Base-by-base conservation (phyloP, 129 eudicot genomes). In the Chrysanthemum makinoi region DNA sequence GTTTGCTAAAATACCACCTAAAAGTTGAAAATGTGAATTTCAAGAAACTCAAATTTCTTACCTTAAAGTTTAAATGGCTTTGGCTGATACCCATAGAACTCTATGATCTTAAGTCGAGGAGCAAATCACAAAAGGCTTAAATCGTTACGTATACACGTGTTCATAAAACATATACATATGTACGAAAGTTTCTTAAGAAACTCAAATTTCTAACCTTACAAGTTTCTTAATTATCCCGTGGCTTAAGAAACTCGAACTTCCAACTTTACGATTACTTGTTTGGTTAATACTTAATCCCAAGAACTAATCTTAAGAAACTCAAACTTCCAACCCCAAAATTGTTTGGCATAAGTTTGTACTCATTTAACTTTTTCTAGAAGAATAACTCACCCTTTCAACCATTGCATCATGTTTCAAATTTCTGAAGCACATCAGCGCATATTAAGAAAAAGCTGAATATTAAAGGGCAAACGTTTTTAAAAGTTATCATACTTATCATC, bases 1-100 rank as follows among this genome's bases (percentile, higher is more conserved):
- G 69, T 73, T 22, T 52, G 39, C 2, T 62, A 17, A 28, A 51
- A 50, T 51, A 6, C 57, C 14, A 8, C 76, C 68, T 72, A 60
- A 72, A 72, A 16, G 49, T 60, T 22, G 16, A 73, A 49, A 17
- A 16, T 5, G 24, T 73, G 62, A 63, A 73, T 51, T 44, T 8
- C 51, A 52, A 63, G 22, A 50, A 62, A 62, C 52, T 11, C 14
- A 9, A 22, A 19, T 17, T 48, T 61, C 4, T 18, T 66, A 55
- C 6, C 43, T 33, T 4, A 12, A 15, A 50, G 55, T 50, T 50
- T 51, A 11, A 6, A 13, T 51, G 11, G 60, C 7, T 49, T 49
- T 12, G 18, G 51, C n/a, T 58, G 56, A 70, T 14, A 14, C 56
- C 18, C 22, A 47, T 49, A 20, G 44, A 66, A 48, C 61, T 68